Evolutionary conservation across 495 filamentous ascomycete species (phyloP), one percentile per base, ranked within the genome.

Genomic region (Penicillium canariense): DNA sequence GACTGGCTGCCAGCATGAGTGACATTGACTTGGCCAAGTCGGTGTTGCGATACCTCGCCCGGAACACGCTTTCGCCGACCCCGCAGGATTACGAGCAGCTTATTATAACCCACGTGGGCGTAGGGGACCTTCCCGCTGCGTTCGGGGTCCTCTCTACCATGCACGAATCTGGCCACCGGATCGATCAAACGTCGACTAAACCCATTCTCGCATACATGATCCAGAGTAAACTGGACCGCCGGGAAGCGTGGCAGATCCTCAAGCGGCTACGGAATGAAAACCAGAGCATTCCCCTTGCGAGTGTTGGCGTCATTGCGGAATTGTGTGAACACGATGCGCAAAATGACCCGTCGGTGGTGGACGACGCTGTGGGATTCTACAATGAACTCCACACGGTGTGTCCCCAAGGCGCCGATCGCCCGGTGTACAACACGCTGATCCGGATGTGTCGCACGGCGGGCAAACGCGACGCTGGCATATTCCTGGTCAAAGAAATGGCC

Each of bases 81-180:
- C 57, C 76, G 4, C 77, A 85, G 44, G 88, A 96, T 63, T 96
- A 94, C 70, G 89, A 92, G 66, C 76, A 81, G 26, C 77, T 96
- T 14, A 64, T 91, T 17, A 81, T 87, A 50, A 76, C 84, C 30
- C 87, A 95, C 63, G 67, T 80, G n/a, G 64, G 60, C n/a, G 66
- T 69, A 5, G 77, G 76, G 1, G 80, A 87, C 50, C 53, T 88
- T 9, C 62, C 56, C 27, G 74, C 77, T 31, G 82, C 81, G 1
- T 80, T 90, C 22, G 74, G 79, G 28, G 72, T 87, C 15, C 73
- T 94, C 15, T 78, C 80, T 60, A 82, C 88, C 62, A 92, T 94
- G 87, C 62, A 76, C 9, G 74, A 78, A 46, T 77, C 84, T 12
- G 82, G 80, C 2, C 52, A 88, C 15, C 47, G 68, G 17, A 70